Evolutionary conservation across 192 early-diverging fungal genomes (phyloP), one percentile per base, ranked within the genome.

Genomic region (Podila verticillata): DNA sequence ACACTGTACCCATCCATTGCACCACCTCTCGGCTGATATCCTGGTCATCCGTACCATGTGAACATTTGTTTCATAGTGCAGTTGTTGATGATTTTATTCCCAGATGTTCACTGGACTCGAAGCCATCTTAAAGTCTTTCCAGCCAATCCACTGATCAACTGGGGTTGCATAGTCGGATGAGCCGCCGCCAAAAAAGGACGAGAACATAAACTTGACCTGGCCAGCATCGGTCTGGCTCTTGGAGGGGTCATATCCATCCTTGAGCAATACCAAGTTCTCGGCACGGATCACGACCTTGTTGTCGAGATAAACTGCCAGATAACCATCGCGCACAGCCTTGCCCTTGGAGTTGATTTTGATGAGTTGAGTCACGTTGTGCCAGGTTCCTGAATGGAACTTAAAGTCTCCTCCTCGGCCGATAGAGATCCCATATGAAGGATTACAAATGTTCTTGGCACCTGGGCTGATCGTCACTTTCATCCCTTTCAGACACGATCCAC

Each of bases 301-400:
- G 26, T 57, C 54, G 9, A 57, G 54, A 28, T 57, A 57, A n/a
- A 57, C 54, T 17, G 54, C 54, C 54, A 57, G 54, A 28, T 57
- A 57, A 9, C 54, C 54, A 57, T 57, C 54, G 9, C 26, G n/a
- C 26, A 57, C 54, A n/a, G 54, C 54, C 54, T 57, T 57, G 26
- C 54, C 54, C 54, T 57, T 57, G 22, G 54, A 57, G 54, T 57
- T 57, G 9, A 57, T 6, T 57, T 57, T 57, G 54, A 57, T n/a
- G 22, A 57, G 22, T n/a, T 57, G 54, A 1, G 54, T 57, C 22
- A 57, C n/a, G 9, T 57, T 57, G 26, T 57, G 54, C 87, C 85
- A 88, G 35, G 60, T 24, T 19, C 86, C 86, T 2, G 61, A 26
- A 31, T 36, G 54, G 7, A 44, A 44, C 39, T 44, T 44, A 15